Percentiles rank a stretch among this genome's conserved stretches.
phyloP scores from a whole-genome alignment of 1,284 basidiomycete genomes.

The Coriolopsis trogii region DNA sequence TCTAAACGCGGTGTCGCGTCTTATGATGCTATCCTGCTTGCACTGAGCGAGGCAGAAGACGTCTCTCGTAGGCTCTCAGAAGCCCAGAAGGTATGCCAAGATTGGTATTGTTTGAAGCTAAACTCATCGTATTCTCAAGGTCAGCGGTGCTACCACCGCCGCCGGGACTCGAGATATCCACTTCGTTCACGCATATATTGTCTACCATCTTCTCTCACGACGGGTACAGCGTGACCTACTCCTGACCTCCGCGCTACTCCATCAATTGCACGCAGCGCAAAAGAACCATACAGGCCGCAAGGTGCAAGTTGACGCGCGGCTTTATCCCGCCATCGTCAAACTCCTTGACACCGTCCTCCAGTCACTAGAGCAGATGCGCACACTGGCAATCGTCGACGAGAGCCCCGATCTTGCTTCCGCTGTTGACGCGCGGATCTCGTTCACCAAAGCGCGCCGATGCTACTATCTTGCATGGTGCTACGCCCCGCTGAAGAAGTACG shows the following conservation, averaged over 20 bases:
- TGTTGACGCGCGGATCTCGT: conserved; percentile 75
- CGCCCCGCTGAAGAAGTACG: conserved; percentile 66
- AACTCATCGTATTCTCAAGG: conserved; percentile 32
- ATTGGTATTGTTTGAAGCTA: neutral
- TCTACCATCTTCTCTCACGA: conserved; percentile 83
- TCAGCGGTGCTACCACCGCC: conserved; percentile 43
- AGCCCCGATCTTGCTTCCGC: conserved; percentile 79
- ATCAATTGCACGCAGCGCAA: conserved; percentile 37
- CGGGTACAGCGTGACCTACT: conserved; percentile 89
- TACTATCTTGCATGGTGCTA: conserved; percentile 76
- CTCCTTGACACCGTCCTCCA: conserved; percentile 85
- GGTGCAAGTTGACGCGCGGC: conserved; percentile 61
- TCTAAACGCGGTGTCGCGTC: conserved; percentile 77
- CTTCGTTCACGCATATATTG: conserved; percentile 84
- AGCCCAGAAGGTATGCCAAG: conserved; percentile 66
- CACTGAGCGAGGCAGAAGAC: conserved; percentile 87
- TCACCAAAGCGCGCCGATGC: conserved; percentile 76
- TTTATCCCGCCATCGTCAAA: conserved; percentile 86
- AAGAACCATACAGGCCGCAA: conserved; percentile 43
- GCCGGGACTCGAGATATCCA: conserved; percentile 70
- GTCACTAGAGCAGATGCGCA: conserved; percentile 81
- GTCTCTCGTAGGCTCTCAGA: conserved; percentile 80
- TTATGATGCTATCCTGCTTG: conserved; percentile 82
- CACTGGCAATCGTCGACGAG: conserved; percentile 85
- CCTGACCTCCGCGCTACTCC: conserved; percentile 69